A percentile compares a stretch with the other conserved stretches of the same genome.
These are phyloP conservation scores for Botryotinia convoluta DNA, from an alignment of 2,329 filamentous ascomycete genomes.

Conservation along the genomic window DNA sequence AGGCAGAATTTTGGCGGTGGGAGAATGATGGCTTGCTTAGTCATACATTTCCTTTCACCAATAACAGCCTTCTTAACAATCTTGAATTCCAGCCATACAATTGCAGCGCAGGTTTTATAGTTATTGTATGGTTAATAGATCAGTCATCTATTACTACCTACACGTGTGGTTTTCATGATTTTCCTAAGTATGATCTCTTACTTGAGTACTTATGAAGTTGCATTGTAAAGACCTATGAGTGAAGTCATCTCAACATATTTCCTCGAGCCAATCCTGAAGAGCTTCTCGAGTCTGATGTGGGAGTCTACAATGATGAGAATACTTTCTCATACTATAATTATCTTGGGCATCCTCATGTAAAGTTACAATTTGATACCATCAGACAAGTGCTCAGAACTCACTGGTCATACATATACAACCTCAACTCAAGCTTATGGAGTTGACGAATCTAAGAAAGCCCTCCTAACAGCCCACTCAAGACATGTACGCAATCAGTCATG, in stretches of 20 bases:
- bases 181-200: neutral
- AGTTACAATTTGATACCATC: neutral
- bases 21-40: neutral
- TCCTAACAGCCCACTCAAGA: neutral
- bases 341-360: neutral
- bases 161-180: neutral
- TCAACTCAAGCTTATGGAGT: neutral
- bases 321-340: neutral
- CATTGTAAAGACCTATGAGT: neutral
- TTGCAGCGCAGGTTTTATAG: no score
- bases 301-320: neutral
- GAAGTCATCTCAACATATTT: neutral
- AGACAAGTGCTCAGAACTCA: neutral
- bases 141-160: no score
- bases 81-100: neutral
- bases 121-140: neutral
- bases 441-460: no score
- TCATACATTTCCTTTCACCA: neutral
- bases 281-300: neutral
- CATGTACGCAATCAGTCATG: neutral
- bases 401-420: neutral
- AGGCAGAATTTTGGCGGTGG: conserved; percentile 4
- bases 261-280: neutral
- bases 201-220: neutral
- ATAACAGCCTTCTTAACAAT: neutral